Evolutionary conservation across 2,329 filamentous ascomycete species (phyloP).

Genomic region (Aspergillus arachidicola): DNA sequence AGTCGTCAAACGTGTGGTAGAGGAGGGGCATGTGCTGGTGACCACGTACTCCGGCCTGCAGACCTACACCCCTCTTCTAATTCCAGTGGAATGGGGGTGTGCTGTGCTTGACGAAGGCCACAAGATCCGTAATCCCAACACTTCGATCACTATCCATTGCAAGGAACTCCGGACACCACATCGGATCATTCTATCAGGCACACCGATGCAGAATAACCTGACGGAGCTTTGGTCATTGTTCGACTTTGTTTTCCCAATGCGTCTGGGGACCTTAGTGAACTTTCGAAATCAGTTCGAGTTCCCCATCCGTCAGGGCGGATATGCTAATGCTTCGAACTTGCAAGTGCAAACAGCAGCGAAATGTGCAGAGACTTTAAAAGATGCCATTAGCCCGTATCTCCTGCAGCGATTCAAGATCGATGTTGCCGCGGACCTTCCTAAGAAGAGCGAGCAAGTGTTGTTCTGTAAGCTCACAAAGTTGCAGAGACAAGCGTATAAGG

Average conservation of each 20-base stretch:
- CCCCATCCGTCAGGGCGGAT: constrained; percentile 89
- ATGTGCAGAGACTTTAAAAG: constrained; percentile 90
- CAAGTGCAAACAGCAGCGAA: constrained; percentile 93
- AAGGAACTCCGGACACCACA: constrained; percentile 91
- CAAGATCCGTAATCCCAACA: constrained; percentile 96
- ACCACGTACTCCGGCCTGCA: constrained; percentile 97
- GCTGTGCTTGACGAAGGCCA: constrained; percentile 96
- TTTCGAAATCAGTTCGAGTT: constrained; percentile 92
- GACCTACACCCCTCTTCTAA: constrained; percentile 80
- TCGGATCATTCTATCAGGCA: constrained; percentile 90
- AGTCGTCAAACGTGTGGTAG: constrained; percentile 79
- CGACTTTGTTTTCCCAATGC: constrained; percentile 97
- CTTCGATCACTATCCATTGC: constrained; percentile 90
- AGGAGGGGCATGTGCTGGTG: constrained; percentile 87
- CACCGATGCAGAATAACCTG: constrained; percentile 96
- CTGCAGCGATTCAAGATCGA: constrained; percentile 91
- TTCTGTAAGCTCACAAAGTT: constrained; percentile 88
- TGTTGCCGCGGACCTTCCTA: constrained; percentile 87
- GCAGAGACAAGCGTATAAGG: constrained; percentile 78
- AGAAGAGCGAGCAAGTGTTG: constrained; percentile 93
- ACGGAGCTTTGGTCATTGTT: constrained; percentile 96
- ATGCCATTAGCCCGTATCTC: constrained; percentile 89
- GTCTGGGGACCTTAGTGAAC: constrained; percentile 84
- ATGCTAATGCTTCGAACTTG: constrained; percentile 90
- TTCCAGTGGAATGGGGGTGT: constrained; percentile 87